phyloP scores from a whole-genome alignment of 305 asterid species.

The Plantago coronopus region DNA sequence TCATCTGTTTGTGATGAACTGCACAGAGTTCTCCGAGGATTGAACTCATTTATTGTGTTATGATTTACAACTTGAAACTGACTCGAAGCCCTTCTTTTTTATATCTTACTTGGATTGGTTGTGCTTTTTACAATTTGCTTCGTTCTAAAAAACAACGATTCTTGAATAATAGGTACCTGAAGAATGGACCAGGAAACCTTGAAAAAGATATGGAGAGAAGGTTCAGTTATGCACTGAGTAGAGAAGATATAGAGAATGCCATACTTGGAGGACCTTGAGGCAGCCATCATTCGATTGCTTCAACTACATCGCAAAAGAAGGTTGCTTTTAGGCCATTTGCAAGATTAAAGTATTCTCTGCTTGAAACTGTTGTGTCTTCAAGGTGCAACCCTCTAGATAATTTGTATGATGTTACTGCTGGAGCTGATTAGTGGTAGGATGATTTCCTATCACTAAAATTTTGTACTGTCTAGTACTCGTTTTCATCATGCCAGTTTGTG shows the following conservation, averaged over 20 bases:
- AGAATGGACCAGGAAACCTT: conserved; percentile 72
- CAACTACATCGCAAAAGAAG: conserved; percentile 6
- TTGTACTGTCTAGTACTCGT: not conserved
- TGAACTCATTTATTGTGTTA: not conserved
- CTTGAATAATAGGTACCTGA: conserved; percentile 64
- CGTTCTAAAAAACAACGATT: not conserved
- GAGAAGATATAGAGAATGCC: conserved; percentile 97
- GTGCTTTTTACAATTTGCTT: not conserved
- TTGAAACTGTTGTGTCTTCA: not conserved
- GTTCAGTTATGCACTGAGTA: conserved; percentile 91
- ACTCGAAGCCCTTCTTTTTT: not conserved
- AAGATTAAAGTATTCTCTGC: too few relatives aligned
- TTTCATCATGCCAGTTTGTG: not conserved
- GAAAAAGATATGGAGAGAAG: conserved; percentile 91
- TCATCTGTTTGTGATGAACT: not conserved
- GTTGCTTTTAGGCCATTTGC: conserved; percentile 7
- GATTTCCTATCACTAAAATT: not conserved
- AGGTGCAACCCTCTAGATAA: not conserved
- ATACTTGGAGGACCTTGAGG: conserved; percentile 93
- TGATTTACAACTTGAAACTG: not conserved
- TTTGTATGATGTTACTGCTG: conserved; percentile 13
- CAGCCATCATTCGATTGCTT: not conserved
- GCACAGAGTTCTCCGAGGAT: not conserved
- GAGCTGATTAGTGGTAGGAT: conserved; percentile 13
- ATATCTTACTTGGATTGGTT: not conserved